These are phyloP conservation scores for Blumeria graminis DNA, from an alignment of 2,329 filamentous ascomycete species.

Conservation along the genomic window DNA sequence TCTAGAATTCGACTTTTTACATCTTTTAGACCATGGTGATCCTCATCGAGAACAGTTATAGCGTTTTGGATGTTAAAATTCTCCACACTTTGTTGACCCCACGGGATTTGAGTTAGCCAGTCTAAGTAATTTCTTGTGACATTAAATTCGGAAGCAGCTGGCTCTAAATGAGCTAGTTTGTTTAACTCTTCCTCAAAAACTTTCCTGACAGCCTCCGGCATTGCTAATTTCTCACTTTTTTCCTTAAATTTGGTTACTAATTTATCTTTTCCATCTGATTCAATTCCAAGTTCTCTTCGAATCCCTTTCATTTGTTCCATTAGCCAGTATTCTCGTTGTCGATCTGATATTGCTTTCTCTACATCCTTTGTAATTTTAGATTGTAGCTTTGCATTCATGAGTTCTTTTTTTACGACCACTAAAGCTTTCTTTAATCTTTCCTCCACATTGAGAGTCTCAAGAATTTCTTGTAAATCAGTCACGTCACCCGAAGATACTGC, in stretches of 20 bases:
- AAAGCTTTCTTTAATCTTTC: slow-evolving; percentile 79
- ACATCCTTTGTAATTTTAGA: slow-evolving; percentile 97
- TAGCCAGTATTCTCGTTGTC: slow-evolving; percentile 91
- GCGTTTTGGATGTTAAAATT: slow-evolving; percentile 92
- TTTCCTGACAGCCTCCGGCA: slow-evolving; percentile 91
- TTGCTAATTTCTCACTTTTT: slow-evolving; percentile 76
- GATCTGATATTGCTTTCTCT: slow-evolving; percentile 89
- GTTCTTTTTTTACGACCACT: slow-evolving; percentile 84
- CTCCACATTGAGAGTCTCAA: slow-evolving; percentile 75
- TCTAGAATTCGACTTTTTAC: slow-evolving; percentile 97
- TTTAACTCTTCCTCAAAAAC: slow-evolving; percentile 97
- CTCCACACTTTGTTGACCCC: slow-evolving; percentile 84
- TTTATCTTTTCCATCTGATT: slow-evolving; percentile 96
- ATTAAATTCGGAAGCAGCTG: slow-evolving; percentile 92
- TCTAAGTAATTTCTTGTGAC: slow-evolving; percentile 96
- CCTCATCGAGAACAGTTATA: slow-evolving; percentile 73
- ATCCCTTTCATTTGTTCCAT: slow-evolving; percentile 99
- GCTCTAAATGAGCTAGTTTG: slow-evolving; percentile 85
- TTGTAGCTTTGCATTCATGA: slow-evolving; percentile 93
- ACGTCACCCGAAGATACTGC: slow-evolving; percentile 90
- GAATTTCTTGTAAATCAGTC: slow-evolving; percentile 72
- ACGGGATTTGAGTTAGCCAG: slow-evolving; percentile 95
- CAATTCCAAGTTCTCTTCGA: slow-evolving; percentile 77
- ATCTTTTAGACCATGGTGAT: slow-evolving; percentile 90
- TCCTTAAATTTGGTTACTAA: slow-evolving; percentile 94